Evolutionary conservation across 2,329 filamentous ascomycete species (phyloP).

Genomic region (Clonostachys chloroleuca): DNA sequence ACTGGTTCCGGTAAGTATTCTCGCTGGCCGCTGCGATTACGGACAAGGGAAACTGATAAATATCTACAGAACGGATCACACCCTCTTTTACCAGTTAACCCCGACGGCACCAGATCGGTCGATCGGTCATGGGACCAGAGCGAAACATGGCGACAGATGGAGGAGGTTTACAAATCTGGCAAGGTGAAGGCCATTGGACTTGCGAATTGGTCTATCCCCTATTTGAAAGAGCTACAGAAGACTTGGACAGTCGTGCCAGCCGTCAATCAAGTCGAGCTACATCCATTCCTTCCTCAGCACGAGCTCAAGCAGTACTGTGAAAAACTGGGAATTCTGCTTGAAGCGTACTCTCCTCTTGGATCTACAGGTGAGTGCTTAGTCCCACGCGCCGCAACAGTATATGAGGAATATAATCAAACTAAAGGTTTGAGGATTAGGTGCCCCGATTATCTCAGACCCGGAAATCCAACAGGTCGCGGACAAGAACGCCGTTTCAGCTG

Average conservation of each 20-base stretch:
- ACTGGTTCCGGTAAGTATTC: background rate
- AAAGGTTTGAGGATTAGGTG: background rate
- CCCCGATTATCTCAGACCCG: background rate
- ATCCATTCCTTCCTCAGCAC: constrained; percentile 62
- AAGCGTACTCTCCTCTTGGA: constrained; percentile 63
- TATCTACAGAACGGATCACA: background rate
- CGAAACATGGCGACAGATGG: constrained; percentile 9
- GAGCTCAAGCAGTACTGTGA: constrained; percentile 52
- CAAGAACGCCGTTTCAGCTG: background rate
- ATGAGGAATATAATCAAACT: background rate
- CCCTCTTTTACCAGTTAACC: constrained; percentile 11
- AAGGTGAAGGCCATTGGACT: constrained; percentile 42
- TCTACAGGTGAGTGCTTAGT: background rate
- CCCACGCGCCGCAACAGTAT: background rate
- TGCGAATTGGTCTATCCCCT: constrained; percentile 40
- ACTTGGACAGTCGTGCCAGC: constrained; percentile 54
- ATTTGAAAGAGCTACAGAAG: constrained; percentile 32
- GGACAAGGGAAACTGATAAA: background rate
- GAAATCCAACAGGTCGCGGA: background rate
- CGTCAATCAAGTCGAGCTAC: constrained; percentile 66
- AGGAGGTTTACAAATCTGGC: constrained; percentile 19
- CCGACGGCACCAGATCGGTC: constrained; percentile 13
- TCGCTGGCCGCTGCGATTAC: background rate
- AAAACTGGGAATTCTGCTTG: constrained; percentile 53
- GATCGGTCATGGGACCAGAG: background rate